These are phyloP conservation scores for Penicillium sp. DNA, from an alignment of 2,329 filamentous ascomycete species.

Conservation along the genomic window DNA sequence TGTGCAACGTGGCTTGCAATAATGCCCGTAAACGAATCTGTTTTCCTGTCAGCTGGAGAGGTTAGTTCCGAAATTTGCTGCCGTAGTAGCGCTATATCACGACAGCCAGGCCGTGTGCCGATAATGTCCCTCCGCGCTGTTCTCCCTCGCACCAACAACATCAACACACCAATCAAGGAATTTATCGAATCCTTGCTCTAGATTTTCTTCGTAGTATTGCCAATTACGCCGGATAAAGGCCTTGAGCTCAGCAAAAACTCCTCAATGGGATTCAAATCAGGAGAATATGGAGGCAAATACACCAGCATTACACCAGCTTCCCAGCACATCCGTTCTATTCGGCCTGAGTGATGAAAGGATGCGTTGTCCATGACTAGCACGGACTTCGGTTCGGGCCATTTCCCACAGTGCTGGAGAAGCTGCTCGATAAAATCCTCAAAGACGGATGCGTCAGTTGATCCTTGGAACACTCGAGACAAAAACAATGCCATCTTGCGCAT, in stretches of 20 bases:
- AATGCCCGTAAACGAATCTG: too few relatives aligned
- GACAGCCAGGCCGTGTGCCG: slow-evolving; percentile 24
- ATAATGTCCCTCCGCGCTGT: background rate
- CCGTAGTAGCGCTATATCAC: background rate
- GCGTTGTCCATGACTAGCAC: slow-evolving; percentile 14
- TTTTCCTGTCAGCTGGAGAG: too few relatives aligned
- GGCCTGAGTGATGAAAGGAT: background rate
- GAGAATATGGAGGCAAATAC: slow-evolving; percentile 34
- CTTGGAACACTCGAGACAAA: background rate
- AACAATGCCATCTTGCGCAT: slow-evolving; percentile 1
- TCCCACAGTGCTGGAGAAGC: slow-evolving; percentile 1
- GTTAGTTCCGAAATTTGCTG: too few relatives aligned
- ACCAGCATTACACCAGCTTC: background rate
- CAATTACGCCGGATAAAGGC: background rate
- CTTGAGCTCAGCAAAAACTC: slow-evolving; percentile 37
- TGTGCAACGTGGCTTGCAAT: too few relatives aligned
- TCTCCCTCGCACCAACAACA: background rate
- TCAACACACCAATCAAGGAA: background rate
- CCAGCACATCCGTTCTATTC: background rate
- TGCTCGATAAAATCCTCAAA: background rate
- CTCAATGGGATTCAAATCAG: slow-evolving; percentile 37
- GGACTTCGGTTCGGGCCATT: slow-evolving; percentile 2
- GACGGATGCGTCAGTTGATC: background rate
- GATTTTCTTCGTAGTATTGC: background rate
- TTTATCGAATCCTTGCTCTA: background rate